A percentile compares a stretch with the other conserved stretches of the same genome.
phyloP scores from a whole-genome alignment of 257 asterid species.

The Petunia secreta region DNA sequence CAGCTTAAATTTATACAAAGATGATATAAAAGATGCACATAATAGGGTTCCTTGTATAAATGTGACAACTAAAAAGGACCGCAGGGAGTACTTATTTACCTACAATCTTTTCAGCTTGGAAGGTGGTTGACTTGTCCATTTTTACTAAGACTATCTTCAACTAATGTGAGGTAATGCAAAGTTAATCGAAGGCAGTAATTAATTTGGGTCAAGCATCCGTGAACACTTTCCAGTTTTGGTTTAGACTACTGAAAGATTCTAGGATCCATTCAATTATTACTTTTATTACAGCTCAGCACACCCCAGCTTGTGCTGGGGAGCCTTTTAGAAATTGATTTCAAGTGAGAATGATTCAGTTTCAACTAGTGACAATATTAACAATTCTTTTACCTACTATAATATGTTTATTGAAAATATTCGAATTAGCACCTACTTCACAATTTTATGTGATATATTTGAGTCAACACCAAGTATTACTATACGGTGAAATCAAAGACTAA shows the following conservation, averaged over 20 bases:
- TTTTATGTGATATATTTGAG: neutral
- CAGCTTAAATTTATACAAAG: neutral
- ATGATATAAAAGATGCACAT: neutral
- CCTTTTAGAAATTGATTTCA: neutral
- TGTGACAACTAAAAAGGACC: too few relatives aligned
- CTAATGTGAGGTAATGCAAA: too few relatives aligned
- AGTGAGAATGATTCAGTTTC: neutral
- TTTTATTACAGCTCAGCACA: neutral
- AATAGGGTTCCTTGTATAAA: neutral
- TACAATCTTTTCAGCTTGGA: too few relatives aligned
- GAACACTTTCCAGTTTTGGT: too few relatives aligned
- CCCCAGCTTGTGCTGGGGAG: neutral
- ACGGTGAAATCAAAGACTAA: too few relatives aligned
- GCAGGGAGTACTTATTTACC: too few relatives aligned
- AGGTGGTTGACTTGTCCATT: too few relatives aligned
- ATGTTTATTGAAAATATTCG: neutral
- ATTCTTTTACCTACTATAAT: neutral
- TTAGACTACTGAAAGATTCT: neutral
- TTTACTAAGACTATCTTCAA: too few relatives aligned
- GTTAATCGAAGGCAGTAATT: too few relatives aligned
- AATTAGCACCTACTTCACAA: neutral
- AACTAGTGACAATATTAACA: neutral
- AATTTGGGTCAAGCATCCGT: too few relatives aligned
- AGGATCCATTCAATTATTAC: neutral
- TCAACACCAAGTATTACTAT: too few relatives aligned